Base-by-base conservation (phyloP, 129 eudicot genomes). In the Gnaphalium uliginosum region DNA sequence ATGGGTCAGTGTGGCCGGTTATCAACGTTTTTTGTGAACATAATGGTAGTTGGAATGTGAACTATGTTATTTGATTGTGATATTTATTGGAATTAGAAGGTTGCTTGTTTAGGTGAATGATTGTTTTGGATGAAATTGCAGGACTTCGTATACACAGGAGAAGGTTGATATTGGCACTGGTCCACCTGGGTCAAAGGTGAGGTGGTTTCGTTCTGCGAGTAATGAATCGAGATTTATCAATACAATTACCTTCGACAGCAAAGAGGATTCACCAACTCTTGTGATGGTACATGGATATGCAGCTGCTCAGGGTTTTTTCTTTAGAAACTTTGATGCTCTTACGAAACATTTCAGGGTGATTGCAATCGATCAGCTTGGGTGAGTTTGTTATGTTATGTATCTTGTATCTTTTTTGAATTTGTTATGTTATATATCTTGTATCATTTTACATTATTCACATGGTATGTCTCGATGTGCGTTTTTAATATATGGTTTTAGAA, bases 281-380 rank as follows among this genome's bases (percentile, higher is more conserved):
- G 96, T 94, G 6, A 88, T 94, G 99, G 88, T 94, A 7, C 99
- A 94, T 56, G 98, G 98, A 71, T 94, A 90, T 75, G 99, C 83
- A 46, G 99, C 97, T 81, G 89, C 97, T 71, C 99, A 94, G 64
- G 99, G 99, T 18, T 94, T 94, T 86, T 94, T 94, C 88, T 94
- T 94, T 60, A 87, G 98, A 0, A 94, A 94, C 81, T 90, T 90
- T 79, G 98, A 90, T 81, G 90, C 89, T 41, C 91, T 94, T 69
- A 83, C 96, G 0, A 84, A 76, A 24, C 93, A 84, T 81, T 94
- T 94, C 56, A 87, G 79, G 80, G 97, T 94, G 54, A 89, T 94
- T 78, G 98, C 97, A 23, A 87, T 94, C 14, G 98, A 94, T 83
- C 98, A 94, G 74, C 91, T 94, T 77, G 98, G 99, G 98, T 93